phyloP scores from a whole-genome alignment of 2,329 filamentous ascomycete genomes.

The Coleophoma cylindrospora region DNA sequence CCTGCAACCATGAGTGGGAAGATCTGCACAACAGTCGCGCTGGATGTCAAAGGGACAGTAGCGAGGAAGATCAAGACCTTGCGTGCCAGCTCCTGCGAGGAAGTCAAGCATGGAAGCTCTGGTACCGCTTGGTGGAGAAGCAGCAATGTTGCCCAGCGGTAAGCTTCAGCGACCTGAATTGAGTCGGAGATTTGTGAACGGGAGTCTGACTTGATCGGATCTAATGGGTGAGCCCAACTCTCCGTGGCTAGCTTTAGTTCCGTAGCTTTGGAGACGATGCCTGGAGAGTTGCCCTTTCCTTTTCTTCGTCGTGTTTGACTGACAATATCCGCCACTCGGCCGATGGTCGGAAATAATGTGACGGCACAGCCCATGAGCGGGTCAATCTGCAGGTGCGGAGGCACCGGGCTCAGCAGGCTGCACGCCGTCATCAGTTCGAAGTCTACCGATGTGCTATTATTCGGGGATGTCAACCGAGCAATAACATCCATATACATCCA shows the following conservation, averaged over 20 bases:
- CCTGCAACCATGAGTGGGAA: conserved; percentile 61
- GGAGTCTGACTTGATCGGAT: conserved; percentile 41
- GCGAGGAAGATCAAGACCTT: conserved; percentile 52
- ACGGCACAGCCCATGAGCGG: conserved; percentile 62
- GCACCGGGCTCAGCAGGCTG: conserved; percentile 22
- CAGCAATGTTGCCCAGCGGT: conserved; percentile 56
- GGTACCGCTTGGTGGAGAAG: conserved; percentile 62
- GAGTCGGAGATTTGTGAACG: conserved; percentile 53
- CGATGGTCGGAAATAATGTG: conserved; percentile 61
- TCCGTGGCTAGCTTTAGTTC: conserved; percentile 52
- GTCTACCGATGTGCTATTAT: conserved; percentile 40
- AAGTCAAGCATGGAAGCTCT: conserved; percentile 49
- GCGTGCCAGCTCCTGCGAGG: conserved; percentile 46
- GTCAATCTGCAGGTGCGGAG: conserved; percentile 40
- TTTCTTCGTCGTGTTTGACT: conserved; percentile 44
- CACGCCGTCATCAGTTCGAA: conserved; percentile 36
- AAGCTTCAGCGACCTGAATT: conserved; percentile 56
- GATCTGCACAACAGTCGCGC: conserved; percentile 59
- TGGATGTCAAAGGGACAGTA: conserved; percentile 52
- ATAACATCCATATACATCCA: conserved; percentile 69
- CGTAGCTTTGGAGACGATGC: conserved; percentile 32
- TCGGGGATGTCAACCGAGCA: conserved; percentile 53
- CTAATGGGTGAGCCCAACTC: conserved; percentile 47
- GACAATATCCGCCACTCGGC: conserved; percentile 55
- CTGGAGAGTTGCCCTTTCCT: conserved; percentile 5